Base-by-base conservation (phyloP, 495 filamentous ascomycete genomes). In the Hypoxylon crocopeplum region DNA sequence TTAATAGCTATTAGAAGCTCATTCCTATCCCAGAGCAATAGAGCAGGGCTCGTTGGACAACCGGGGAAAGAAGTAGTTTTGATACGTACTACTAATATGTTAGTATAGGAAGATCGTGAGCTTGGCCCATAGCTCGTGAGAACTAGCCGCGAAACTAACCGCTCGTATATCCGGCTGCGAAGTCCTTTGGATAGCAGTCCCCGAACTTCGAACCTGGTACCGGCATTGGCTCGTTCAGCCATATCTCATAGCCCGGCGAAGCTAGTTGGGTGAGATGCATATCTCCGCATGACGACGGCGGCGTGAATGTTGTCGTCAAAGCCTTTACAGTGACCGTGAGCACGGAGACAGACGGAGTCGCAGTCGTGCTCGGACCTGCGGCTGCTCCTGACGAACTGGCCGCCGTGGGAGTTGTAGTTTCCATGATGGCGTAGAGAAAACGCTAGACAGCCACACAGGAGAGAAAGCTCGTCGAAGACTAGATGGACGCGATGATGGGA, bases 231-330 rank as follows among this genome's bases (percentile, higher is more conserved):
- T 65, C 62, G 27, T 65, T 61, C 22, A 65, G 24, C 62, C 62
- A 65, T 4, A 65, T 24, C 27, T 61, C 16, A 33, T 60, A 65
- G 1, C 56, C 62, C 20, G 62, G 62, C 7, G 62, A 65, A 15
- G 62, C 51, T 3, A 65, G 27, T 45, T 56, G 56, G 0, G 50
- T 60, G 27, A 65, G 50, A 2, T 45, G 62, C 40, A 60, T 60
- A 15, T 65, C 62, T 8, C 22, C 49, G 17, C 62, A 65, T 25
- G 62, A 56, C 13, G 56, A 17, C 21, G 62, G 62, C 21, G 62
- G 62, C 0, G 62, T 65, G 21, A 65, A 65, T 4, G 62, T 65
- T 1, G 50, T 52, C 29, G 62, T 60, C n/a, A 65, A 47, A 1
- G 50, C 39, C 20, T 48, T 52, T 12, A 56, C 32, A 1, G 62